Percentiles rank a stretch among this genome's conserved stretches.
These are phyloP conservation scores for Sporothrix sp. DNA, from an alignment of 2,329 filamentous ascomycete genomes.

Conservation along the genomic window DNA sequence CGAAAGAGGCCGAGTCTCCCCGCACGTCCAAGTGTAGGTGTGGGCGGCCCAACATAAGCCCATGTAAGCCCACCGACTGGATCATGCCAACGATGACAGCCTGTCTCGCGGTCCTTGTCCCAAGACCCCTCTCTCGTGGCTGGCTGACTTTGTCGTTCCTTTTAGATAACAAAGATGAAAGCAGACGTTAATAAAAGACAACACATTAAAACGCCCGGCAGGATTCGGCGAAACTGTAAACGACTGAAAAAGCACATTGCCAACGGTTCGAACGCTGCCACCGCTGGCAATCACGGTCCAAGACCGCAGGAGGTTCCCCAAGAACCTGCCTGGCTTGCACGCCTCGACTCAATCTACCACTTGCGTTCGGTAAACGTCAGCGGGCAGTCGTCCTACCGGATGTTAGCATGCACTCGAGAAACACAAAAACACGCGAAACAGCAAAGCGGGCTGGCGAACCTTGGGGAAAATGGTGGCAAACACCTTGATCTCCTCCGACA, in stretches of 20 bases:
- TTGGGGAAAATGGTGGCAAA: constrained; percentile 97
- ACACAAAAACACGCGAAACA: not conserved
- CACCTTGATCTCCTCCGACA: constrained; percentile 91
- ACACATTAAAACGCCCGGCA: not conserved
- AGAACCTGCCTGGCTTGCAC: too few species aligned
- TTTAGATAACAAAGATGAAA: not conserved
- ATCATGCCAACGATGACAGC: not conserved
- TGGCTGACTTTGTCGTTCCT: not conserved
- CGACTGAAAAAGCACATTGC: too few species aligned
- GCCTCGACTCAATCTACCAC: constrained; percentile 35
- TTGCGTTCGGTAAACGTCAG: constrained; percentile 57
- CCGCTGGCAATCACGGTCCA: too few species aligned
- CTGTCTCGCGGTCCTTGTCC: too few species aligned
- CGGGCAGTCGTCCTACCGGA: constrained; percentile 65
- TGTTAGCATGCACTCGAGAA: constrained; percentile 9
- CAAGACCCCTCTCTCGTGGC: not conserved
- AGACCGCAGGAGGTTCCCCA: too few species aligned
- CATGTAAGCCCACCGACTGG: not conserved
- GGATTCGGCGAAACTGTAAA: not conserved
- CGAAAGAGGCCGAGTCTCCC: too few species aligned
- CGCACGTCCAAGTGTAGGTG: too few species aligned
- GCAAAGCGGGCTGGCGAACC: constrained; percentile 43
- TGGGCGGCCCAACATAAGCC: too few species aligned
- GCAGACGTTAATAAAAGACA: not conserved
- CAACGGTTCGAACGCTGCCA: too few species aligned